Evolutionary conservation across 2,329 filamentous ascomycete genomes (phyloP).

Genomic region (Moelleriella libera): DNA sequence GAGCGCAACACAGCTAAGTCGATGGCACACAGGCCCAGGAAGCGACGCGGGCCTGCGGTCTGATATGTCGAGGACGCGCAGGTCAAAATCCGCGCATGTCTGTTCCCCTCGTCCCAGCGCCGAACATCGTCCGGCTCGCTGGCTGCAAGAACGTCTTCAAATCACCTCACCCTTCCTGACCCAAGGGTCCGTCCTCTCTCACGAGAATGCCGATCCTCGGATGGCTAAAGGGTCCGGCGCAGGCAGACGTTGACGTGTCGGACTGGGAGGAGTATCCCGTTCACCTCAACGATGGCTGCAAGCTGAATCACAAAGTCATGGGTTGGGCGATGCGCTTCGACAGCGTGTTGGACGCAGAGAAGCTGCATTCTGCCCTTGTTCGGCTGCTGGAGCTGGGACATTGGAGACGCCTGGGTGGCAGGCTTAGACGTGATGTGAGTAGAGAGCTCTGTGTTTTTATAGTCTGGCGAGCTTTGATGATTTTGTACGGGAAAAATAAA

Average conservation of each 20-base stretch:
- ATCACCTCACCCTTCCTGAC: neutral
- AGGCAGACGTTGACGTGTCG: neutral
- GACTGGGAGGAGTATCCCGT: conserved; percentile 1
- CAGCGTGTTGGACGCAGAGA: conserved; percentile 20
- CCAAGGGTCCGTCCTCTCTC: neutral
- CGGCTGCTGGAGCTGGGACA: conserved; percentile 22
- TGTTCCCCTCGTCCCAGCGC: neutral
- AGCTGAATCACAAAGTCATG: conserved; percentile 1
- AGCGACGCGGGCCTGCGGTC: no score
- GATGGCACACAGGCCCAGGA: no score
- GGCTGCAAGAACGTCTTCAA: neutral
- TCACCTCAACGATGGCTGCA: neutral
- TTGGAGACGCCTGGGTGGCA: conserved; percentile 28
- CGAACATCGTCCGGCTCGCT: neutral
- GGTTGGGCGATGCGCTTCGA: conserved; percentile 3
- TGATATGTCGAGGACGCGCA: no score
- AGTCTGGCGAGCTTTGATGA: no score
- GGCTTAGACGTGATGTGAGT: conserved; percentile 23
- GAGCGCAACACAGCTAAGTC: neutral
- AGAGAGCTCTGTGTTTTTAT: neutral
- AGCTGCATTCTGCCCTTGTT: conserved; percentile 18
- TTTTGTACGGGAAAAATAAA: no score
- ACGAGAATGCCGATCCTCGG: neutral
- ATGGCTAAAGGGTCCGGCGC: neutral
- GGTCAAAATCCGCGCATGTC: neutral